These are phyloP conservation scores for Skeletonema grethae DNA, from an alignment of 108 stramenopile genomes.

Conservation along the genomic window DNA sequence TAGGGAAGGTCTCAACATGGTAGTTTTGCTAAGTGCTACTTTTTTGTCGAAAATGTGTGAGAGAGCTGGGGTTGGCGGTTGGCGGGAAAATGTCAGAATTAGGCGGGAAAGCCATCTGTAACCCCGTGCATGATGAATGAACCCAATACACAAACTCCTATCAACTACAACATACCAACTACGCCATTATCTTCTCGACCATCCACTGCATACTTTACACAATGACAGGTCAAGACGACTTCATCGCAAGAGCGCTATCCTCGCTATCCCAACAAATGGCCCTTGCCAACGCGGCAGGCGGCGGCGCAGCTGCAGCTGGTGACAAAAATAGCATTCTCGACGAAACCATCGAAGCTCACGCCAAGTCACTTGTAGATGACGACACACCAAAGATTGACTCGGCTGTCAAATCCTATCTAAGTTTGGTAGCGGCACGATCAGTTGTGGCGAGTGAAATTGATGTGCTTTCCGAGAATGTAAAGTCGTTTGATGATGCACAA, in stretches of 20 bases:
- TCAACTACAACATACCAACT: no score
- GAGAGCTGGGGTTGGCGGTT: no score
- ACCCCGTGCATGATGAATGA: no score
- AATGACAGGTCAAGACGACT: background rate
- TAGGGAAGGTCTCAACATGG: no score
- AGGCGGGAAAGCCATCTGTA: no score
- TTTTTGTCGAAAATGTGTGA: no score
- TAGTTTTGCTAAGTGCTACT: no score
- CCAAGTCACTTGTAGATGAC: slow-evolving; percentile 35
- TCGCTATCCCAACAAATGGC: background rate
- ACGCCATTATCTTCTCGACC: no score
- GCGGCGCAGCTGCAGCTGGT: background rate
- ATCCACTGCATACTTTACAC: background rate
- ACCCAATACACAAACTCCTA: no score
- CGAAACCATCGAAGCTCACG: slow-evolving; percentile 13
- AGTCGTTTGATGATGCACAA: background rate
- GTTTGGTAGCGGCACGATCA: slow-evolving; percentile 38
- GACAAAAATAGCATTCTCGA: background rate
- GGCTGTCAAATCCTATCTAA: slow-evolving; percentile 34
- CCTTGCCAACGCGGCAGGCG: background rate
- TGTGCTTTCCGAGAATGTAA: slow-evolving; percentile 11
- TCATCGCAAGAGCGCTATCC: background rate
- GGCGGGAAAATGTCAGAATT: no score
- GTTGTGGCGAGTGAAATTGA: slow-evolving; percentile 23
- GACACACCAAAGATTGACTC: slow-evolving; percentile 41